phyloP scores from a whole-genome alignment of 139 green algal genomes.

The Volvox reticuliferus region DNA sequence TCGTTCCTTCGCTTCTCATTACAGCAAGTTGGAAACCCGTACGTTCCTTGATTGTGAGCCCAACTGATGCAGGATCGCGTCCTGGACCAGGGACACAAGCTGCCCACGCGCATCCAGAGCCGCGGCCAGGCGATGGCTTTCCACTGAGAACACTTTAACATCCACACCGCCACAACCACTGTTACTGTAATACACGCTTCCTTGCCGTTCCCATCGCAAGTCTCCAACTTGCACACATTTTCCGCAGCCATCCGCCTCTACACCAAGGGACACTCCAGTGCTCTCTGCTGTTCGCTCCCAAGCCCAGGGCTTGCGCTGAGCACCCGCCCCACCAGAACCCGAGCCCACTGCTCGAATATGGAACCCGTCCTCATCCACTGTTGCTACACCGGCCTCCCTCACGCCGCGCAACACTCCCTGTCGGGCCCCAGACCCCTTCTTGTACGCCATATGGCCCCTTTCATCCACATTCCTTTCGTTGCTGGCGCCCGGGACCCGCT shows the following conservation, averaged over 20 bases:
- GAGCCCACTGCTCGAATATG: background rate
- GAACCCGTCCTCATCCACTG: background rate
- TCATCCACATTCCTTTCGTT: background rate
- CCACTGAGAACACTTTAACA: conserved; percentile 65
- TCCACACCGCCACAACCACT: background rate
- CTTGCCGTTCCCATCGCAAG: background rate
- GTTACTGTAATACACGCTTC: background rate
- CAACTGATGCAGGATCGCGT: conserved; percentile 58
- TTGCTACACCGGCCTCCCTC: background rate
- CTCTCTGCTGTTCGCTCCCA: background rate
- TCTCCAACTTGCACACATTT: background rate
- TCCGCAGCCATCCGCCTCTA: background rate
- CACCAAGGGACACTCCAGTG: background rate
- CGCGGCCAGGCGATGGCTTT: conserved; percentile 85
- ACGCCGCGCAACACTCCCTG: background rate
- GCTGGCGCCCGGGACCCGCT: background rate
- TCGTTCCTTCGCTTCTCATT: background rate
- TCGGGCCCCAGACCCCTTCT: too few relatives aligned
- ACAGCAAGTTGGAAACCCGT: conserved; percentile 24
- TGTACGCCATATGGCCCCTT: too few relatives aligned
- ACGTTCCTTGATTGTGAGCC: background rate
- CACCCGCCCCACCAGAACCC: background rate
- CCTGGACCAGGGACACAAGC: conserved; percentile 76
- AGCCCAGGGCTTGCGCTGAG: background rate
- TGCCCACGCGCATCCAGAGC: conserved; percentile 70